Base-by-base conservation (phyloP, 106 monocot species). In the Dioscorea dumetorum region DNA sequence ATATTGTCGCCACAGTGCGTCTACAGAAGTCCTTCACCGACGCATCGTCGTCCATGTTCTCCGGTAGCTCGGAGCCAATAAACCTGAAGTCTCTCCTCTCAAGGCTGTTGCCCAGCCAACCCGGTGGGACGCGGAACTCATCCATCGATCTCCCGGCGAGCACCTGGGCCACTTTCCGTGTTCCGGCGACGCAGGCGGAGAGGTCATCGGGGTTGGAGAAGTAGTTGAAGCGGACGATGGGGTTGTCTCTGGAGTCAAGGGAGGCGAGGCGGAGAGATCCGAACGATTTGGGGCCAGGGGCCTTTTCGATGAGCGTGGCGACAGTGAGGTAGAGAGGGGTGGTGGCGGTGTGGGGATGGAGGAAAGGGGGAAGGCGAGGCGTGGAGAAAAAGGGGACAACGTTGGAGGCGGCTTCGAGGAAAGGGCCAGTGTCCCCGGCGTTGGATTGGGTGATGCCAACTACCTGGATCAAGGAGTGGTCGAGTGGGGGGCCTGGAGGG, bases 401-500 rank as follows among this genome's bases (percentile, higher is more conserved):
- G 60, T 73, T 88, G 22, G 97, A 89, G n/a, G 95, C 86, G 22
- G 91, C 91, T 68, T 97, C 91, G 57, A 95, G 73, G 76, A 82
- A 95, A 24, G 83, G 62, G 17, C 78, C 77, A 50, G 52, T 6
- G 41, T 41, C 41, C 1, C 19, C 58, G 20, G 18, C 71, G 57
- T 67, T 75, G 33, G 60, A 17, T 57, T 49, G 15, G 24, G 90
- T 80, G 72, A 95, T 95, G 60, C 95, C 95, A 4, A 91, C 95
- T 1, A 95, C 88, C 81, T 95, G 95, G 74, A 91, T 95, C 63
- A 95, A 88, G 62, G 88, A 91, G 57, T 88, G 81, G 33, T 88
- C 86, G 14, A 95, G 76, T 4, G 88, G 78, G 15, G 95, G 85
- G 15, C 34, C 24, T 2, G 88, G 73, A 5, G 95, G 79, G 58